A percentile compares a stretch with the other conserved stretches of the same genome.
Conservation (phyloP, 164 flowering plant species). For the Vitis amurensis region DNA sequence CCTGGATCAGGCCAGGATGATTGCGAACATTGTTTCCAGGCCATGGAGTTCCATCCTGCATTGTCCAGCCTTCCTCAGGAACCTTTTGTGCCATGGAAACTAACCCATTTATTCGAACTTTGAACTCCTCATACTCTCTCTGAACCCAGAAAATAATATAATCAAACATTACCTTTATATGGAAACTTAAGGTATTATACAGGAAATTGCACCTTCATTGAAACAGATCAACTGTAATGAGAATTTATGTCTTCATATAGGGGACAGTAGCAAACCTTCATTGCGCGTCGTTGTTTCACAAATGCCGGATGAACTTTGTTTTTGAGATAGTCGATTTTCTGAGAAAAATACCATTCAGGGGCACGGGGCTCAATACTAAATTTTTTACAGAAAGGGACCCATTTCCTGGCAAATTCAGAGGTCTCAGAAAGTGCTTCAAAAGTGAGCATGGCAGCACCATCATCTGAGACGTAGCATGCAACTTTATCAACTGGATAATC, state of each 20-base stretch:
- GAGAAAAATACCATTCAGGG: constrained; percentile 60
- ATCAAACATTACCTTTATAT: not conserved
- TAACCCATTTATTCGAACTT: constrained; percentile 49
- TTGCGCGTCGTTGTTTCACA: constrained; percentile 57
- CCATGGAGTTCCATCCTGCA: constrained; percentile 72
- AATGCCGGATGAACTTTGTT: constrained; percentile 59
- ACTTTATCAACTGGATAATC: constrained; percentile 74
- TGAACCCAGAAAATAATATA: constrained; percentile 9
- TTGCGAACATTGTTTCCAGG: constrained; percentile 63
- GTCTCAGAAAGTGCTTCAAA: constrained; percentile 64
- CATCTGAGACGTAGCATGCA: constrained; percentile 65
- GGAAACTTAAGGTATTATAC: not conserved
- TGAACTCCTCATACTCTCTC: constrained; percentile 67
- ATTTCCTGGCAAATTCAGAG: constrained; percentile 58
- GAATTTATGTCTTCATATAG: not conserved
- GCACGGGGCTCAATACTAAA: constrained; percentile 55
- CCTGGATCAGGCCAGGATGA: constrained; percentile 76
- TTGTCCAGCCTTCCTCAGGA: constrained; percentile 30
- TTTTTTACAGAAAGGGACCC: constrained; percentile 70
- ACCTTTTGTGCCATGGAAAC: constrained; percentile 48
- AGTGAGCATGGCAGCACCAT: constrained; percentile 64
- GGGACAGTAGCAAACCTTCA: constrained; percentile 41
- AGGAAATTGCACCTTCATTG: too few relatives aligned
- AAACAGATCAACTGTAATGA: too few relatives aligned
- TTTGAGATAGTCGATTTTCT: constrained; percentile 56